phyloP scores from a whole-genome alignment of 371 early-diverging fungal species.

The Syncephalis plumigaleata region DNA sequence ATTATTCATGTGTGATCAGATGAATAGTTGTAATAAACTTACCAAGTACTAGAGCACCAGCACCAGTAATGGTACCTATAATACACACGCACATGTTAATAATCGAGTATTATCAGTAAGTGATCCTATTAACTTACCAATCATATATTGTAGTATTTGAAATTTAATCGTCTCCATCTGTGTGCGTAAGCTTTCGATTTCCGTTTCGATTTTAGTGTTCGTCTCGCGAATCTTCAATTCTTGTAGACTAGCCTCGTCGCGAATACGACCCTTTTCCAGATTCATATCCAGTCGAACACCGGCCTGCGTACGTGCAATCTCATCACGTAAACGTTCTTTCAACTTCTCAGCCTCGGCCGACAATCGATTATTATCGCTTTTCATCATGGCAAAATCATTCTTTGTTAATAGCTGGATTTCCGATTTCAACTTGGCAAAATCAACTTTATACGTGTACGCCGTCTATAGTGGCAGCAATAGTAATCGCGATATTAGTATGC shows the following conservation, averaged over 20 bases:
- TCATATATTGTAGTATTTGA: slow-evolving; percentile 67
- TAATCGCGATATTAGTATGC: not conserved
- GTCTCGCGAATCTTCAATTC: slow-evolving; percentile 77
- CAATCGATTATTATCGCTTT: slow-evolving; percentile 65
- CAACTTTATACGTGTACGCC: slow-evolving; percentile 76
- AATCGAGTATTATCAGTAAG: not conserved
- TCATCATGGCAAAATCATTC: slow-evolving; percentile 75
- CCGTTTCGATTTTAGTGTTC: slow-evolving; percentile 74
- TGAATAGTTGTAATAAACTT: slow-evolving; percentile 6
- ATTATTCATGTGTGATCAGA: not conserved
- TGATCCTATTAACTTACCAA: slow-evolving; percentile 18
- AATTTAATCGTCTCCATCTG: slow-evolving; percentile 84
- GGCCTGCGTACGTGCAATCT: slow-evolving; percentile 69
- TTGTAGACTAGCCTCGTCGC: slow-evolving; percentile 67
- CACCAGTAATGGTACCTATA: slow-evolving; percentile 60
- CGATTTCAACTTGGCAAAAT: slow-evolving; percentile 74
- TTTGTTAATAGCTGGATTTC: slow-evolving; percentile 79
- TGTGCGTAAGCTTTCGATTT: slow-evolving; percentile 67
- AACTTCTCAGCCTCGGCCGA: slow-evolving; percentile 62
- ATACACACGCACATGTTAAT: not conserved
- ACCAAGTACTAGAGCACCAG: slow-evolving; percentile 59
- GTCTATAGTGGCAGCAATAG: slow-evolving; percentile 20
- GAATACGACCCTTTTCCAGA: slow-evolving; percentile 75
- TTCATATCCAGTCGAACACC: slow-evolving; percentile 75
- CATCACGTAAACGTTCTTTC: slow-evolving; percentile 60